phyloP scores from a whole-genome alignment of 2,329 filamentous ascomycete species.

The Aspergillus ustus region DNA sequence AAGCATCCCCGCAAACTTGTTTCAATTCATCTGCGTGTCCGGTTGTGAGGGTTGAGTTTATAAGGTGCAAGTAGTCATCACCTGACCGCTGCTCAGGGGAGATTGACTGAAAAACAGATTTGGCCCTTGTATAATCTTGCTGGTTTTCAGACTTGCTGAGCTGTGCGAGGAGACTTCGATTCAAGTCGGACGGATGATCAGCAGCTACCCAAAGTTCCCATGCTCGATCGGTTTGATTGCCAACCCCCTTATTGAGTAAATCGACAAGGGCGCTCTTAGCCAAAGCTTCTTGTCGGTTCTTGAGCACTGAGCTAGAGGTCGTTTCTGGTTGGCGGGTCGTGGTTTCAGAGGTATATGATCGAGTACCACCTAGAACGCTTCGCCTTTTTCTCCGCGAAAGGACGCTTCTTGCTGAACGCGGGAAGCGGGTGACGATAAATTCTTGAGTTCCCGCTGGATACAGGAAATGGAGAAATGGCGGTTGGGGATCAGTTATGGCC shows the following conservation, averaged over 20 bases:
- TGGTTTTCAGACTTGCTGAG: slow-evolving; percentile 44
- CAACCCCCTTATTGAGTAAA: slow-evolving; percentile 23
- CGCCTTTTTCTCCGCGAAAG: slow-evolving; percentile 35
- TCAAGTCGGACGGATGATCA: slow-evolving; percentile 32
- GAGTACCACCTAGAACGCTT: slow-evolving; percentile 24
- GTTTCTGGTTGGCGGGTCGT: slow-evolving; percentile 12
- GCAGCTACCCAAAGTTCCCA: slow-evolving; percentile 48
- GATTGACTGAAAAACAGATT: slow-evolving; percentile 53
- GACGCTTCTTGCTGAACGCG: slow-evolving; percentile 30
- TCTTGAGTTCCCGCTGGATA: slow-evolving; percentile 41
- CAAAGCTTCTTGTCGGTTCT: background rate
- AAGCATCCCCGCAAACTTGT: slow-evolving; percentile 48
- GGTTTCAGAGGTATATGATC: slow-evolving; percentile 34
- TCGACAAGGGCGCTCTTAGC: slow-evolving; percentile 25
- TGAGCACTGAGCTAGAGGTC: background rate
- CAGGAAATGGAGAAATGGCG: slow-evolving; percentile 45
- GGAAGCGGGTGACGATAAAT: slow-evolving; percentile 27
- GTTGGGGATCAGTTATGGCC: slow-evolving; percentile 24
- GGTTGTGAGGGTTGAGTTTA: slow-evolving; percentile 48
- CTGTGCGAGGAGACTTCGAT: slow-evolving; percentile 40
- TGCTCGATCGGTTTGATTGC: slow-evolving; percentile 40
- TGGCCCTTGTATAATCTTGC: slow-evolving; percentile 48
- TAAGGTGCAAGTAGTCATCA: slow-evolving; percentile 51
- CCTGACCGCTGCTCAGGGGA: slow-evolving; percentile 38
- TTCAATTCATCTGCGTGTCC: slow-evolving; percentile 46